Evolutionary conservation across 768 basidiomycete species (phyloP).

Genomic region (Kwoniella pini): DNA sequence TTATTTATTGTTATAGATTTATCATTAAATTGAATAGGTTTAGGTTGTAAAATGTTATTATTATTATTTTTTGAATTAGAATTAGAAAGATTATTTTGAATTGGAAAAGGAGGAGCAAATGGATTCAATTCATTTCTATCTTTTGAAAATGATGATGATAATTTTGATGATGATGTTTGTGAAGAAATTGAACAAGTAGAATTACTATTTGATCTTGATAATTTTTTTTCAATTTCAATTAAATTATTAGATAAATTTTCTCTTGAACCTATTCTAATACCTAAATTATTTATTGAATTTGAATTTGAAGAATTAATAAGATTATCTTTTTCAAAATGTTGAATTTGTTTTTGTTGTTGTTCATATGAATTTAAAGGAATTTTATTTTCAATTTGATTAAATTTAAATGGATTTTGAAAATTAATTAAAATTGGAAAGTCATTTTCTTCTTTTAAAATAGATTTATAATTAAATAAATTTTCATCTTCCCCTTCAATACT

Average conservation of each 20-base stretch:
- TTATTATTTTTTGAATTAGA: background rate
- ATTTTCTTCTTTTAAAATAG: background rate
- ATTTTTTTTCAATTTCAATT: background rate
- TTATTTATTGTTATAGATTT: too few species aligned
- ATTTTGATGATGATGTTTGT: background rate
- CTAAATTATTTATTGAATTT: background rate
- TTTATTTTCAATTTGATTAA: background rate
- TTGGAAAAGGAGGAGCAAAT: slow-evolving; percentile 38
- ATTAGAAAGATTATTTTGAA: background rate
- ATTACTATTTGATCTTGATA: slow-evolving; percentile 14
- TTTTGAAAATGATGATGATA: slow-evolving; percentile 2
- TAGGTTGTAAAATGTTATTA: background rate
- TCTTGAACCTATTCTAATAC: slow-evolving; percentile 8
- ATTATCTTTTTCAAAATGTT: too few species aligned
- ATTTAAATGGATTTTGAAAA: slow-evolving; percentile 8
- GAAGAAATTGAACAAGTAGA: slow-evolving; percentile 6
- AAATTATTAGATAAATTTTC: background rate
- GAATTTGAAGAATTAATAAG: too few species aligned
- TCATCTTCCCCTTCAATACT: background rate
- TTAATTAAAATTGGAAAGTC: slow-evolving; percentile 9
- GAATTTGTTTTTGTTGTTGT: too few species aligned
- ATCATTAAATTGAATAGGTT: background rate
- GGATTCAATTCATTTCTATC: slow-evolving; percentile 21
- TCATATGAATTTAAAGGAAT: too few species aligned
- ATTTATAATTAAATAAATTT: slow-evolving; percentile 5